Evolutionary conservation across 2,329 filamentous ascomycete genomes (phyloP).

Genomic region (Alternaria incomplexa): DNA sequence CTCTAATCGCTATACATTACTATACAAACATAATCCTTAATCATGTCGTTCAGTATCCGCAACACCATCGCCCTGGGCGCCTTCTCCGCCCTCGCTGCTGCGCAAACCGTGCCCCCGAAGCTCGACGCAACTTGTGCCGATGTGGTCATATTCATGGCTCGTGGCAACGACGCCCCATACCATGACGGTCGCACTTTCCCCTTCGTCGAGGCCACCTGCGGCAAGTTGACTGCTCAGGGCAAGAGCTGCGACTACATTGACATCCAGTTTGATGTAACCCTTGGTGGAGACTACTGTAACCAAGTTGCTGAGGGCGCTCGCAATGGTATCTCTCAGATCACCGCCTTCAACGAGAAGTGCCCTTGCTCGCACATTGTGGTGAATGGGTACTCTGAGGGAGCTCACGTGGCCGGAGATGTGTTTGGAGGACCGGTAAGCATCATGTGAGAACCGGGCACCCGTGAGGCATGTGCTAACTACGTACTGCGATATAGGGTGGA

Average conservation of each 20-base stretch:
- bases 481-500: constrained; percentile 10
- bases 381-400: constrained; percentile 66
- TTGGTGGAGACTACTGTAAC: constrained; percentile 21
- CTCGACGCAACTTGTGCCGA: constrained; percentile 26
- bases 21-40: constrained; percentile 20
- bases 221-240: constrained; percentile 26
- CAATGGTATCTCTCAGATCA: constrained; percentile 51
- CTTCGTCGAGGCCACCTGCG: constrained; percentile 27
- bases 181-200: constrained; percentile 26
- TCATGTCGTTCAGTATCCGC: constrained; percentile 30
- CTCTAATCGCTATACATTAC: not conserved
- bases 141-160: constrained; percentile 32
- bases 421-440: constrained; percentile 54
- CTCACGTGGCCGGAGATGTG: constrained; percentile 65
- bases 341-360: constrained; percentile 60
- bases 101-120: constrained; percentile 35
- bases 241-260: constrained; percentile 32
- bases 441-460: not conserved
- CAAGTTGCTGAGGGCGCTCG: constrained; percentile 26
- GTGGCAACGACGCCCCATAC: constrained; percentile 31
- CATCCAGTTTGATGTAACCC: constrained; percentile 22
- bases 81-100: constrained; percentile 16
- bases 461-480: not conserved
- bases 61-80: constrained; percentile 24
- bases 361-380: constrained; percentile 63